A percentile compares a stretch with the other conserved stretches of the same genome.
Evolutionary conservation across 208 protist species (phyloP).

Genomic region (Wallacemonas collosoma): DNA sequence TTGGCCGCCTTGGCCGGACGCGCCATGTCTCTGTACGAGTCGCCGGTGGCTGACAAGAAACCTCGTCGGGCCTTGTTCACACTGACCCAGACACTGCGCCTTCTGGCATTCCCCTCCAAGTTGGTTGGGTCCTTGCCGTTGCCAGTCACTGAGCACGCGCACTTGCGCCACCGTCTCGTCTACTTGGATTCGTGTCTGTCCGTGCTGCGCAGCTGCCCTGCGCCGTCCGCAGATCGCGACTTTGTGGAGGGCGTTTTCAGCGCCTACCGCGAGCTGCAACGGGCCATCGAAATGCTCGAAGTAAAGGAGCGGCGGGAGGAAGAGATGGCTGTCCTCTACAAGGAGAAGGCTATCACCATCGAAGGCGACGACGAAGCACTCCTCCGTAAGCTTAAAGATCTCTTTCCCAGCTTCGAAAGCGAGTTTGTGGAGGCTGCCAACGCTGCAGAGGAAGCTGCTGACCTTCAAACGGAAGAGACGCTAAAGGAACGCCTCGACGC

Average conservation of each 20-base stretch:
- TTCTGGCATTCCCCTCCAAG: conserved; percentile 66
- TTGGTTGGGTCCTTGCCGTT: conserved; percentile 35
- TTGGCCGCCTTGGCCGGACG: conserved; percentile 66
- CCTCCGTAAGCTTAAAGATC: conserved; percentile 78
- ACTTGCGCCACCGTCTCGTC: conserved; percentile 56
- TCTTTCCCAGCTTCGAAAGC: conserved; percentile 94
- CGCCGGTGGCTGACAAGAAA: conserved; percentile 11
- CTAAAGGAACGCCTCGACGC: conserved; percentile 29
- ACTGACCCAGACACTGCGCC: conserved; percentile 42
- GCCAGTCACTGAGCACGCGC: conserved; percentile 20
- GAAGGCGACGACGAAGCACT: conserved; percentile 93
- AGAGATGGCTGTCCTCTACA: conserved; percentile 89
- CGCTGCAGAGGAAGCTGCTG: conserved; percentile 30
- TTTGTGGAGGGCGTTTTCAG: conserved; percentile 71
- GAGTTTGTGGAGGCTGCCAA: conserved; percentile 68
- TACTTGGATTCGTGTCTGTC: conserved; percentile 82
- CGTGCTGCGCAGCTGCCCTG: conserved; percentile 48
- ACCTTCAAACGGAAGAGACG: conserved; percentile 25
- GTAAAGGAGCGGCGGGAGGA: conserved; percentile 71
- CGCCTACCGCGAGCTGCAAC: conserved; percentile 69
- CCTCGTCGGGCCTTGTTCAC: conserved; percentile 40
- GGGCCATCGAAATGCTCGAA: conserved; percentile 75
- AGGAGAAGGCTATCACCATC: conserved; percentile 88
- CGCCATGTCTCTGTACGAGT: conserved; percentile 37
- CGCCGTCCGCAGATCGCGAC: conserved; percentile 47